Evolutionary conservation across 2,329 filamentous ascomycete species (phyloP).

Genomic region (Emmonsia crescens): DNA sequence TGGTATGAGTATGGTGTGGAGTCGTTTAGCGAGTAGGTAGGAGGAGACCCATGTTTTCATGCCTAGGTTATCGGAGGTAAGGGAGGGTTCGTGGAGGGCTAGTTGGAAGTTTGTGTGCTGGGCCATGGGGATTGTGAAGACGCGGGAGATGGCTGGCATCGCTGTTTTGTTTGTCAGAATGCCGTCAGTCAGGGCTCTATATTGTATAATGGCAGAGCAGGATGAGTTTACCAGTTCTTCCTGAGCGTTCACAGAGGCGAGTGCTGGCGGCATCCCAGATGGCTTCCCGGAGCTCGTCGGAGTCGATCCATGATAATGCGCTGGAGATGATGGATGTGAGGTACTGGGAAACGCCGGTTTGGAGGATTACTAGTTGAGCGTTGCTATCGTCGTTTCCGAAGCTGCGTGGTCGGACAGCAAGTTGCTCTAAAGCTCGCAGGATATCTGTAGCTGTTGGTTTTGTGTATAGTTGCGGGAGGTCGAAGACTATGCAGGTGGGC

Average conservation of each 20-base stretch:
- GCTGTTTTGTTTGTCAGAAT: constrained; percentile 28
- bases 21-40: constrained; percentile 67
- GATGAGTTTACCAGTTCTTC: constrained; percentile 49
- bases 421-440: constrained; percentile 52
- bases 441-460: constrained; percentile 58
- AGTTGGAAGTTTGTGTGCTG: constrained; percentile 47
- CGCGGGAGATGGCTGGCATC: constrained; percentile 52
- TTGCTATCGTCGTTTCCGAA: constrained; percentile 25
- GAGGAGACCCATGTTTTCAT: constrained; percentile 95
- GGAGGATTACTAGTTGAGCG: constrained; percentile 24
- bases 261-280: constrained; percentile 67
- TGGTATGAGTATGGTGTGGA: constrained; percentile 38
- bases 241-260: constrained; percentile 75
- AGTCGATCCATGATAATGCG: constrained; percentile 35
- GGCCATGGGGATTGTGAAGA: constrained; percentile 46
- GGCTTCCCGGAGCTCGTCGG: constrained; percentile 32
- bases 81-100: constrained; percentile 69
- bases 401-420: constrained; percentile 53
- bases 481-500: constrained; percentile 41
- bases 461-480: constrained; percentile 74
- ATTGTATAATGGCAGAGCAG: constrained; percentile 10
- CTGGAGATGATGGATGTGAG: constrained; percentile 39
- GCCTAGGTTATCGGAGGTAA: constrained; percentile 80
- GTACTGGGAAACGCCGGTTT: constrained; percentile 34
- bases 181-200: not conserved